phyloP scores from a whole-genome alignment of 2,329 filamentous ascomycete genomes.

The Penicillium polonicum region DNA sequence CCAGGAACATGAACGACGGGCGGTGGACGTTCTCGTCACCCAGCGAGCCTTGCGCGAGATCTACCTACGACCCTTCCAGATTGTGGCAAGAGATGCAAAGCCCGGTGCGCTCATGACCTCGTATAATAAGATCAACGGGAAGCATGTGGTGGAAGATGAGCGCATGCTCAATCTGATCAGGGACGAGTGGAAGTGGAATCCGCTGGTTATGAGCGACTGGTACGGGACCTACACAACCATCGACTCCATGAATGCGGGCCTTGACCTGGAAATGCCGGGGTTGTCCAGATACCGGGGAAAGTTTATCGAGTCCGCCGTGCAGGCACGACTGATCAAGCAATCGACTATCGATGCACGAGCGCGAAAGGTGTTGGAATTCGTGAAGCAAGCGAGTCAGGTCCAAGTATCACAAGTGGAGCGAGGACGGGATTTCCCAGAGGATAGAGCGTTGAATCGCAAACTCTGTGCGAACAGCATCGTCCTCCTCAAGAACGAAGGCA shows the following conservation, averaged over 20 bases:
- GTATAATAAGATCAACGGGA: constrained; percentile 54
- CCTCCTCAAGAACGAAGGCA: constrained; percentile 21
- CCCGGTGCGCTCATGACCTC: constrained; percentile 55
- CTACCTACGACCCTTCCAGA: constrained; percentile 60
- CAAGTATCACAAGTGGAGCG: constrained; percentile 12
- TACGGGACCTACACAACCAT: constrained; percentile 22
- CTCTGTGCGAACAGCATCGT: constrained; percentile 20
- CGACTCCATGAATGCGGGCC: constrained; percentile 24
- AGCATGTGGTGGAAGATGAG: constrained; percentile 33
- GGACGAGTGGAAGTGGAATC: constrained; percentile 36
- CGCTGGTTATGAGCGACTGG: constrained; percentile 38
- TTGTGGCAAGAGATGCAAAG: constrained; percentile 52
- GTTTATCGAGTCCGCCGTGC: constrained; percentile 26
- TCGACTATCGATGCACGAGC: constrained; percentile 30
- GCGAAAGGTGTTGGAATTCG: constrained; percentile 34
- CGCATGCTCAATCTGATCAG: constrained; percentile 33
- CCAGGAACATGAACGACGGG: constrained; percentile 34
- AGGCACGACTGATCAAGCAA: constrained; percentile 29
- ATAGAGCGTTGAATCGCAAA: constrained; percentile 19
- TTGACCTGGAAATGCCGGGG: constrained; percentile 31
- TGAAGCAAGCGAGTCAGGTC: constrained; percentile 25
- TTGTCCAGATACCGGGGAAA: constrained; percentile 36
- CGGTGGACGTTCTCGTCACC: constrained; percentile 33
- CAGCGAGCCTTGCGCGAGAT: constrained; percentile 57
- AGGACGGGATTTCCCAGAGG: constrained; percentile 15